Conservation (phyloP, 2,329 filamentous ascomycete genomes). For the Alternaria conjuncta region DNA sequence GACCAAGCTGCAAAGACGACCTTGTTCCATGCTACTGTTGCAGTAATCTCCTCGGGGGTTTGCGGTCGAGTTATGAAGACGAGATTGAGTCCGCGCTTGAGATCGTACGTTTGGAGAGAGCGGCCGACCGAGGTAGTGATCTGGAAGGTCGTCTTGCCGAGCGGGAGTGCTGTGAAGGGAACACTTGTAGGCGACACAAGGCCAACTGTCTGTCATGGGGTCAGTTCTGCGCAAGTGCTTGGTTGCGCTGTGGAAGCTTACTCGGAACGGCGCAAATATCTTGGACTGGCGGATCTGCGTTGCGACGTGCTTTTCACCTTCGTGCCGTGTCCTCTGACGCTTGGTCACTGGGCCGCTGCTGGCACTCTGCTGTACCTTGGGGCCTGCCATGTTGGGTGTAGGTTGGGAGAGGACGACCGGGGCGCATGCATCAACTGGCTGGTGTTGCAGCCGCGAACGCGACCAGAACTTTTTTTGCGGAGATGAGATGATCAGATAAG, state of each 20-base stretch:
- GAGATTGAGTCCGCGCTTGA: slow-evolving; percentile 86
- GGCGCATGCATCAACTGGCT: slow-evolving; percentile 7
- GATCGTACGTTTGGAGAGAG: slow-evolving; percentile 92
- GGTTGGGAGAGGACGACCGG: neutral
- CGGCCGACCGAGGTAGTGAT: slow-evolving; percentile 94
- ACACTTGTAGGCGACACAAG: slow-evolving; percentile 89
- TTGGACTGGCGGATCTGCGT: slow-evolving; percentile 63
- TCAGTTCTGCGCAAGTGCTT: slow-evolving; percentile 11
- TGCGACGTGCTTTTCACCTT: slow-evolving; percentile 49
- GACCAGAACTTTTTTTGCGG: slow-evolving; percentile 23
- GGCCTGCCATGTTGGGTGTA: slow-evolving; percentile 53
- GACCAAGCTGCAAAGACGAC: slow-evolving; percentile 91
- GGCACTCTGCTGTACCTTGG: slow-evolving; percentile 55
- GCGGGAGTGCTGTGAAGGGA: slow-evolving; percentile 85
- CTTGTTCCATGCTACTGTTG: slow-evolving; percentile 86
- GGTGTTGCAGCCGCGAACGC: slow-evolving; percentile 12
- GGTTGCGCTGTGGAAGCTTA: slow-evolving; percentile 55
- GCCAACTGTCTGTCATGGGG: slow-evolving; percentile 74
- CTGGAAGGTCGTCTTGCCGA: slow-evolving; percentile 95
- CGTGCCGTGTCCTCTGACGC: slow-evolving; percentile 55
- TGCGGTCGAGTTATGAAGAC: slow-evolving; percentile 93
- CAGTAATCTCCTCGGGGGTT: slow-evolving; percentile 84
- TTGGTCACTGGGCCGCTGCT: slow-evolving; percentile 67
- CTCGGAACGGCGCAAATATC: slow-evolving; percentile 92
- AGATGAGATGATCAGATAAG: slow-evolving; percentile 29